A percentile compares a stretch with the other conserved stretches of the same genome.
phyloP scores from a whole-genome alignment of 768 basidiomycete species.

The Lactarius sanguifluus region DNA sequence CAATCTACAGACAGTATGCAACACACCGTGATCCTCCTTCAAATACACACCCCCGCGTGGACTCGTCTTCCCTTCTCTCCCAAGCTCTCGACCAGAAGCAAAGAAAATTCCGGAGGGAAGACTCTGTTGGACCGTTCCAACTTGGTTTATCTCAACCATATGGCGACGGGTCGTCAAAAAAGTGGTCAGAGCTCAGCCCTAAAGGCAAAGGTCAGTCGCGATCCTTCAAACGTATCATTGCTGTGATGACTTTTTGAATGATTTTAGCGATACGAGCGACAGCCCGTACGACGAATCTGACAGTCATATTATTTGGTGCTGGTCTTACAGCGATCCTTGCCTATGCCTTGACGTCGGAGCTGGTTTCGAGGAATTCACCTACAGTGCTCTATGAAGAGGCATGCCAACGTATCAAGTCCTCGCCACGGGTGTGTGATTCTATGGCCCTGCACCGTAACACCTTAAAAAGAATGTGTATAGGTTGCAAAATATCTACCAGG shows the following conservation, averaged over 20 bases:
- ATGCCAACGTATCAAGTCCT: constrained; percentile 50
- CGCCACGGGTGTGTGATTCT: constrained; percentile 41
- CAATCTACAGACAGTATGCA: constrained; percentile 17
- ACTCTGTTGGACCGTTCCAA: constrained; percentile 75
- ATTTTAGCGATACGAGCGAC: constrained; percentile 51
- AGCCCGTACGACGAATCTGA: constrained; percentile 50
- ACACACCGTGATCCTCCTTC: constrained; percentile 18
- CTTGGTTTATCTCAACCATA: constrained; percentile 64
- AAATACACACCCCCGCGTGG: constrained; percentile 28
- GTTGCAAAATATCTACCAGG: constrained; percentile 66
- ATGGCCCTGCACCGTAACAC: neutral
- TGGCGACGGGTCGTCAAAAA: constrained; percentile 57
- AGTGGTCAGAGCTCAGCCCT: constrained; percentile 77
- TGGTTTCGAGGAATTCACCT: constrained; percentile 87
- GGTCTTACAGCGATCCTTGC: constrained; percentile 72
- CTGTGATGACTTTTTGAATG: neutral
- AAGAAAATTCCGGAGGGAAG: constrained; percentile 43
- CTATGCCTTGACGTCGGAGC: constrained; percentile 78
- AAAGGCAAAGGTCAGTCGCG: constrained; percentile 64
- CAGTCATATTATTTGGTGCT: constrained; percentile 71
- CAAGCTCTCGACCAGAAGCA: constrained; percentile 64
- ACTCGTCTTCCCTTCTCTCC: constrained; percentile 54
- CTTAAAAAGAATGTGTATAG: constrained; percentile 39
- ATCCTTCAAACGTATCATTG: constrained; percentile 6
- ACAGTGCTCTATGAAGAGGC: constrained; percentile 72